A percentile compares a stretch with the other conserved stretches of the same genome.
Conservation (phyloP, 345 rosid species). For the Sisymbrium altissimum region DNA sequence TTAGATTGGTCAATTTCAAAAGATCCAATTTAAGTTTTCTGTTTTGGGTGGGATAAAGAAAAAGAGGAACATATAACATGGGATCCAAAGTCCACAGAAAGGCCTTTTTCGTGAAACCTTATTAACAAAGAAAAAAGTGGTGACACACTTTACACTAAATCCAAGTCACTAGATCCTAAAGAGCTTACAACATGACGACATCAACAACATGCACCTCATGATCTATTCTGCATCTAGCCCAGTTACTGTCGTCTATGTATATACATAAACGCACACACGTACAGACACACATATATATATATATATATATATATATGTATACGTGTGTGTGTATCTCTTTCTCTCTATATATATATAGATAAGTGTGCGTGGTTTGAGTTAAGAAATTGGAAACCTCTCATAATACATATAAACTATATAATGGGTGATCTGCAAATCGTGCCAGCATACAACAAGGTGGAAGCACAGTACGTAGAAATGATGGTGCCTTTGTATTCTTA, state of each 20-base stretch:
- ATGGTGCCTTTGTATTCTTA: slow-evolving; percentile 87
- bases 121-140: slow-evolving; percentile 5
- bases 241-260: not conserved
- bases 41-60: not conserved
- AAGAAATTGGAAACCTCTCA: not conserved
- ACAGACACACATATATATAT: not conserved
- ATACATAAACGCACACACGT: not conserved
- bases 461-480: slow-evolving; percentile 91
- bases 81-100: slow-evolving; percentile 15
- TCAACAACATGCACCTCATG: slow-evolving; percentile 24
- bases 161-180: slow-evolving; percentile 31
- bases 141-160: slow-evolving; percentile 33
- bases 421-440: slow-evolving; percentile 77
- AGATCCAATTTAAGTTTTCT: not conserved
- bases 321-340: too few relatives aligned
- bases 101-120: not conserved
- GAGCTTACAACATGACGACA: slow-evolving; percentile 29
- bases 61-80: slow-evolving; percentile 28
- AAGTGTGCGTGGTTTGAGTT: slow-evolving; percentile 12
- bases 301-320: not conserved
- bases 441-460: slow-evolving; percentile 59
- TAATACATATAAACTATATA: not conserved
- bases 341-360: not conserved
- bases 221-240: slow-evolving; percentile 7
- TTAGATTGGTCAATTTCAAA: not conserved